These are phyloP conservation scores for Fusarium musae DNA, from an alignment of 2,329 filamentous ascomycete genomes.

Conservation along the genomic window DNA sequence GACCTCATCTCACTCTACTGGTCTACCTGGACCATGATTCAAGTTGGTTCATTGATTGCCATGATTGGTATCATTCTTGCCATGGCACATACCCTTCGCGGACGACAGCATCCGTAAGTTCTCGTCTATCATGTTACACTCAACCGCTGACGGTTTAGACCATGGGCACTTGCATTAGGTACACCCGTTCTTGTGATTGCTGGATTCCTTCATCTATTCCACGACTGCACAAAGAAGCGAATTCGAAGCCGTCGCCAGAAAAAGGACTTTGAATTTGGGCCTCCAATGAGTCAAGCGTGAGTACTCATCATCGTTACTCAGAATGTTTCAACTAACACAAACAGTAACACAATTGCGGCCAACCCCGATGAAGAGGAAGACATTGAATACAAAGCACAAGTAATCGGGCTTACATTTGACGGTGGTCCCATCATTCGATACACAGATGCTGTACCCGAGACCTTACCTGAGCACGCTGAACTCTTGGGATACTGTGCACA, in stretches of 20 bases:
- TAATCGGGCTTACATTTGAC: slow-evolving; percentile 58
- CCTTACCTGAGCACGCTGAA: slow-evolving; percentile 48
- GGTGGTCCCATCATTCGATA: slow-evolving; percentile 61
- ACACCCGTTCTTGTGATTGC: slow-evolving; percentile 70
- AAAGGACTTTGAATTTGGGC: slow-evolving; percentile 41
- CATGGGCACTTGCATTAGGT: slow-evolving; percentile 69
- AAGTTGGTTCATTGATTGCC: slow-evolving; percentile 67
- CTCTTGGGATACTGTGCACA: slow-evolving; percentile 52
- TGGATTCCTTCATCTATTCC: slow-evolving; percentile 61
- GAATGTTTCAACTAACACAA: slow-evolving; percentile 20
- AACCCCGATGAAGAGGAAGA: slow-evolving; percentile 49
- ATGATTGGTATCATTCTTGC: slow-evolving; percentile 67
- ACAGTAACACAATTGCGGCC: slow-evolving; percentile 52
- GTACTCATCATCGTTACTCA: slow-evolving; percentile 12
- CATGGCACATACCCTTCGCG: slow-evolving; percentile 60
- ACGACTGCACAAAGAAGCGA: slow-evolving; percentile 52
- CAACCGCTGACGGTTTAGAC: slow-evolving; percentile 46
- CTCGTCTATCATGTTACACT: background rate
- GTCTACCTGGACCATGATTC: slow-evolving; percentile 70
- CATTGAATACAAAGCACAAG: slow-evolving; percentile 48
- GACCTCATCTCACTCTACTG: slow-evolving; percentile 69
- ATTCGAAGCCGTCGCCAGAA: slow-evolving; percentile 48
- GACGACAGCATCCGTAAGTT: slow-evolving; percentile 64
- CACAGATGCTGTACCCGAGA: slow-evolving; percentile 47
- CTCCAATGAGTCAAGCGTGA: slow-evolving; percentile 59